These are phyloP conservation scores for Aspergillus saccharolyticus DNA, from an alignment of 495 filamentous ascomycete genomes.

Conservation along the genomic window DNA sequence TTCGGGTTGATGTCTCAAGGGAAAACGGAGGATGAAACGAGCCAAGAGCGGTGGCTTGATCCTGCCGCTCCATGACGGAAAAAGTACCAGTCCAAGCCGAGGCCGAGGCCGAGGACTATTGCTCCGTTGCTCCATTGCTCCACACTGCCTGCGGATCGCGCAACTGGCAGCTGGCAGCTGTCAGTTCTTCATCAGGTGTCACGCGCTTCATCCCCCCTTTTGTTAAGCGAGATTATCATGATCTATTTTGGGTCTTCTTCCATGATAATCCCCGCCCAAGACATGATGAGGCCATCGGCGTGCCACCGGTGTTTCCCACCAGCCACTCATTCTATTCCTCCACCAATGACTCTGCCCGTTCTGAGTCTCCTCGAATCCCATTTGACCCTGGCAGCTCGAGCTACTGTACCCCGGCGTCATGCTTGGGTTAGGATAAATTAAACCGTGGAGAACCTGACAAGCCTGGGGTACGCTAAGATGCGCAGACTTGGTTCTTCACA, in stretches of 20 bases:
- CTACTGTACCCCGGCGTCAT: not conserved
- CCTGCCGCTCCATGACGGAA: not conserved
- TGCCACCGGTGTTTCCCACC: conserved; percentile 2
- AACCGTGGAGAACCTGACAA: not conserved
- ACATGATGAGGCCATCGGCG: not conserved
- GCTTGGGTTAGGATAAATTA: not conserved
- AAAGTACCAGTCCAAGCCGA: not conserved
- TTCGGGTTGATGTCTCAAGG: not conserved
- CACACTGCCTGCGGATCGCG: no score
- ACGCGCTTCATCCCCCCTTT: not conserved
- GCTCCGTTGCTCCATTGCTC: no score
- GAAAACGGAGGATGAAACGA: not conserved
- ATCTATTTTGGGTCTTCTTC: no score
- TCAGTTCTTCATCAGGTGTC: not conserved
- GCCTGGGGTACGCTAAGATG: not conserved
- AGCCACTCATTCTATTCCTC: conserved; percentile 14
- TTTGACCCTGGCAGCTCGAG: not conserved
- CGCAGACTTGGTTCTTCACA: not conserved
- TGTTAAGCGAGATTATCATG: not conserved
- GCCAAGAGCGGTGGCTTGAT: not conserved
- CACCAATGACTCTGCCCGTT: conserved; percentile 15
- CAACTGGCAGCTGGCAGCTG: not conserved
- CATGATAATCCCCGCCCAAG: not conserved
- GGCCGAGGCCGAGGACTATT: no score
- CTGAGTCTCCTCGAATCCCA: not conserved